phyloP scores from a whole-genome alignment of 2,329 filamentous ascomycete genomes.

The Stagonosporopsis vannaccii region DNA sequence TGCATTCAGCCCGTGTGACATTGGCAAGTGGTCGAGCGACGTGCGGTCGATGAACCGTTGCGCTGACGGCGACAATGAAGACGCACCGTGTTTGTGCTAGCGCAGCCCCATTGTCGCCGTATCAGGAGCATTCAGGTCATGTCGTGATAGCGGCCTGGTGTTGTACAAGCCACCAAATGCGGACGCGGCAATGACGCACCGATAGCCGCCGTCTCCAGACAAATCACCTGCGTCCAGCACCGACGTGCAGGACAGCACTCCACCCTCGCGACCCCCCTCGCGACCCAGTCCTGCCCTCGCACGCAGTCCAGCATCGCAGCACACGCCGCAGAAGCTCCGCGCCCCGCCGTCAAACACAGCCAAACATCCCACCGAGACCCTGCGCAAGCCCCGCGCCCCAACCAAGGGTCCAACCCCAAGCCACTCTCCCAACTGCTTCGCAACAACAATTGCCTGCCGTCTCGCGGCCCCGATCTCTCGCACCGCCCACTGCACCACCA shows the following conservation, averaged over 20 bases:
- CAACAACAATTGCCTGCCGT: not conserved
- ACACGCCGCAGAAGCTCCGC: not conserved
- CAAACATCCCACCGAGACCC: not conserved
- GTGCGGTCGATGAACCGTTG: not conserved
- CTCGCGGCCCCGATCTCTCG: not conserved
- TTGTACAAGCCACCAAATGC: slow-evolving; percentile 11
- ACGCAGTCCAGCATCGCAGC: not conserved
- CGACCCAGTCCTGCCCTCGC: not conserved
- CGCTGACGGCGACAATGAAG: not conserved
- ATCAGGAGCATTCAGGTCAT: not conserved
- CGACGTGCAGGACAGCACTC: slow-evolving; percentile 36
- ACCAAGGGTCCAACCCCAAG: slow-evolving; percentile 5
- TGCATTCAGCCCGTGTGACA: not conserved
- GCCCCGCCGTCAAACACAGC: not conserved
- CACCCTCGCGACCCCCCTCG: slow-evolving; percentile 2
- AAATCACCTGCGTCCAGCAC: slow-evolving; percentile 48
- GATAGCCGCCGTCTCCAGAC: slow-evolving; percentile 18
- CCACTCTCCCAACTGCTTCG: not conserved
- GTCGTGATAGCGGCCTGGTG: slow-evolving; percentile 9
- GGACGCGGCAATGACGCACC: slow-evolving; percentile 17
- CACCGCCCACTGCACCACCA: not conserved
- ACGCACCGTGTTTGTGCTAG: not conserved
- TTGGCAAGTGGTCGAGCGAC: not conserved
- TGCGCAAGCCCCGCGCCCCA: slow-evolving; percentile 8
- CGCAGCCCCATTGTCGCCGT: not conserved